Percentiles rank a stretch among this genome's conserved stretches.
These are phyloP conservation scores for Leccinum brunneo-olivaceum DNA, from an alignment of 1,284 basidiomycete genomes.

Conservation along the genomic window DNA sequence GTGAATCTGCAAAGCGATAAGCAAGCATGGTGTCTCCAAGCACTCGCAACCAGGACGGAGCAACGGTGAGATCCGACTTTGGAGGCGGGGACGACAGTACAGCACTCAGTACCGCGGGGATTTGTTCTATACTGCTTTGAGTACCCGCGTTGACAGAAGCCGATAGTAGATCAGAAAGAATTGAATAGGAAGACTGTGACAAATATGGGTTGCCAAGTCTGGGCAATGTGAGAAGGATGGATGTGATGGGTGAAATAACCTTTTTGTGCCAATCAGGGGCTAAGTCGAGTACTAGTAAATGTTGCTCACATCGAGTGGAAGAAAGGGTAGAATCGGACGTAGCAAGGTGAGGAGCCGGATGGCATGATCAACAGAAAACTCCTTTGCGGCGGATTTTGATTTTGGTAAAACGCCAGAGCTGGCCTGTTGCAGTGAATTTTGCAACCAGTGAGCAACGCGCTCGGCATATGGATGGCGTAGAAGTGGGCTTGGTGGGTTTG, in stretches of 20 bases:
- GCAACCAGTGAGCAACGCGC: conserved; percentile 75
- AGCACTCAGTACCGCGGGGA: conserved; percentile 67
- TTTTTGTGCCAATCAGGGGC: conserved; percentile 29
- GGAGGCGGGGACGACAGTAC: conserved; percentile 71
- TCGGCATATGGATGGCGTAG: conserved; percentile 80
- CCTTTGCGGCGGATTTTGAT: conserved; percentile 50
- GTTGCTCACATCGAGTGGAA: conserved; percentile 57
- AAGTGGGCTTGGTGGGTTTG: conserved; percentile 70
- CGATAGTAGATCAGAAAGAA: conserved; percentile 71
- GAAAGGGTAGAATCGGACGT: conserved; percentile 55
- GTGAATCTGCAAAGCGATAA: conserved; percentile 43
- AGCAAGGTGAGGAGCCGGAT: conserved; percentile 79
- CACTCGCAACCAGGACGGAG: conserved; percentile 70
- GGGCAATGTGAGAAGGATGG: conserved; percentile 70
- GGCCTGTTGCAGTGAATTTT: conserved; percentile 61
- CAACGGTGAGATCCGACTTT: conserved; percentile 52
- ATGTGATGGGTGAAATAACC: conserved; percentile 66
- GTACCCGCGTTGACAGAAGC: conserved; percentile 35
- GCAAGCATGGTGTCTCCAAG: conserved; percentile 66
- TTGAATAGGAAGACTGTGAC: conserved; percentile 75
- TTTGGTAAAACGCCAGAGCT: conserved; percentile 55
- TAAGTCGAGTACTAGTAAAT: conserved; percentile 8
- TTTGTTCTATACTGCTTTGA: conserved; percentile 46
- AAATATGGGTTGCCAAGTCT: conserved; percentile 81
- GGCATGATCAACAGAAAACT: conserved; percentile 62